Conservation (phyloP, 331 rosid species). For the Rosa hybrid region DNA sequence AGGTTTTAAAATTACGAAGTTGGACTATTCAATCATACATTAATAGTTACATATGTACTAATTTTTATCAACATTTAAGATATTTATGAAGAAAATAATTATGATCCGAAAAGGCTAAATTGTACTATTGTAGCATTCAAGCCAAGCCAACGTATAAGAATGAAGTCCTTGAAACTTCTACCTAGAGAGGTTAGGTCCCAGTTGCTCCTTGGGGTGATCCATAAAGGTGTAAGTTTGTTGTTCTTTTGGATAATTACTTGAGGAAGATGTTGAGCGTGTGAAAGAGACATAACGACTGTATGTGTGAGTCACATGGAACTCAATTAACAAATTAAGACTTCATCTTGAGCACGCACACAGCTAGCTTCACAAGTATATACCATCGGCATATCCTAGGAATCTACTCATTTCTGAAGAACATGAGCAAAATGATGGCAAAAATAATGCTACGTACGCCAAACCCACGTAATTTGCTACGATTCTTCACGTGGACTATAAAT, state of each 20-base stretch:
- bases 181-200: background rate
- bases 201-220: background rate
- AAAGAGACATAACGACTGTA: background rate
- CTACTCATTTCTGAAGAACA: background rate
- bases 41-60: too few relatives aligned
- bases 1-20: too few relatives aligned
- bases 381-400: slow-evolving; percentile 22
- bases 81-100: too few relatives aligned
- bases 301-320: background rate
- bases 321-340: background rate
- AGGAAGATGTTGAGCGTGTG: background rate
- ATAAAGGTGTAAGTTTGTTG: background rate
- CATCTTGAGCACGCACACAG: background rate
- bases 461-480: slow-evolving; percentile 5
- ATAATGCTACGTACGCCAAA: background rate
- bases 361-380: background rate
- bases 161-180: background rate
- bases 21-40: too few relatives aligned
- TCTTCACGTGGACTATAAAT: background rate
- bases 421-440: background rate
- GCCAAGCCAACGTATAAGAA: background rate
- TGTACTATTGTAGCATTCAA: background rate
- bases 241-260: background rate
- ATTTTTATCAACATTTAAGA: too few relatives aligned
- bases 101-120: background rate